These are phyloP conservation scores for Quercus suber DNA, from an alignment of 306 rosid species.

Conservation along the genomic window DNA sequence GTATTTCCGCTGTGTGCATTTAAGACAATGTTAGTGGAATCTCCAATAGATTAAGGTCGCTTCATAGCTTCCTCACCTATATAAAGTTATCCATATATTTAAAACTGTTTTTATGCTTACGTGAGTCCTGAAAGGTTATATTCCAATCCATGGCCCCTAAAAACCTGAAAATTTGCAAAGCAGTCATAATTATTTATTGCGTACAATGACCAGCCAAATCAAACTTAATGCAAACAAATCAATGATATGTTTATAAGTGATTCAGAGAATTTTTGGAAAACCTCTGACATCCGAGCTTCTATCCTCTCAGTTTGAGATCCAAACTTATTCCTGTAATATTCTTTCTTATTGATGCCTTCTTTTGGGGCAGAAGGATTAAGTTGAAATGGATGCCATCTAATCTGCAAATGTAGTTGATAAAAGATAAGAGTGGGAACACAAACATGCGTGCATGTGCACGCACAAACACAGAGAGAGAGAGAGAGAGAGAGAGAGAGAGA, in stretches of 20 bases:
- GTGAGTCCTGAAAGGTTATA: slow-evolving; percentile 71
- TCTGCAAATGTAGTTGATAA: slow-evolving; percentile 36
- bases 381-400: slow-evolving; percentile 86
- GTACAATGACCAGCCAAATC: slow-evolving; percentile 6
- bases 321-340: slow-evolving; percentile 52
- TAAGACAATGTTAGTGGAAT: slow-evolving; percentile 15
- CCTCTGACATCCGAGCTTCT: slow-evolving; percentile 84
- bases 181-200: background rate
- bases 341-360: slow-evolving; percentile 72
- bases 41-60: slow-evolving; percentile 3
- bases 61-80: slow-evolving; percentile 4
- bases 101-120: slow-evolving; percentile 49
- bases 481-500: background rate
- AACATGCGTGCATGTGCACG: background rate
- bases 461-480: background rate
- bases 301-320: slow-evolving; percentile 55
- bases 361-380: slow-evolving; percentile 76
- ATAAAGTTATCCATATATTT: slow-evolving; percentile 5
- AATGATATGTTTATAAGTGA: background rate
- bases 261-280: slow-evolving; percentile 12
- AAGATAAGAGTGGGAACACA: background rate
- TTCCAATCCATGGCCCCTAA: slow-evolving; percentile 45
- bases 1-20: slow-evolving; percentile 80
- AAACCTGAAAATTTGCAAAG: slow-evolving; percentile 55
- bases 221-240: background rate